Evolutionary conservation across 805 yeast species (phyloP), one percentile per base, ranked within the genome.

Genomic region (Groenewaldozyma tartarivorans): DNA sequence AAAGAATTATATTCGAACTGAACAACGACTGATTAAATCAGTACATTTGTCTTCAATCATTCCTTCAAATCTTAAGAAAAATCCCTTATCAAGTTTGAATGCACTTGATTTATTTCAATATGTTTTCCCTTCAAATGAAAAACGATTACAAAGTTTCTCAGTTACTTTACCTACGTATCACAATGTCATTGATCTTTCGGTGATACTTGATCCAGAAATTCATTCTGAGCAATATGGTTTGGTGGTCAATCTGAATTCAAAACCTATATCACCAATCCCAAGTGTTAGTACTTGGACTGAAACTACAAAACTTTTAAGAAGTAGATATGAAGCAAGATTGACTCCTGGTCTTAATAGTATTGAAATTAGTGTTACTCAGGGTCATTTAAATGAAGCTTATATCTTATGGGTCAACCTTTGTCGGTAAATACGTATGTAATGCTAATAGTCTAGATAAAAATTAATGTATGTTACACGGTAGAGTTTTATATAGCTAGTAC

Each of bases 111-210:
- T 64, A 56, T 66, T 66, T 46, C 68, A 66, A 49, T 55, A 60
- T 35, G 50, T 47, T 20, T 50, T 67, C 32, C 60, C 60, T 17
- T 45, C 75, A 13, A 48, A 60, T 22, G 60, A 56, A 34, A 56
- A 49, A 40, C 61, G 60, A 17, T 56, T 64, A 1, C 53, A 62
- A 15, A 62, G 68, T 7, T 71, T 63, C 49, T 49, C 76, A 4
- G 46, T 75, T 19, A 63, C 65, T 13, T 56, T 78, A 39, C 77
- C 80, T 9, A 56, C 66, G 9, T 60, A 62, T 34, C 70, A 73
- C 31, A 67, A 69, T 26, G 67, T 76, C 1, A 55, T 75, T 35
- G 61, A 69, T 3, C 54, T 75, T 3, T 52, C 64, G 18, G 69
- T 71, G 3, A 58, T 64, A 20, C 58, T 78, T 39, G 65, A 69